Base-by-base conservation (phyloP, 2,329 filamentous ascomycete species). In the Xylaria sp. region DNA sequence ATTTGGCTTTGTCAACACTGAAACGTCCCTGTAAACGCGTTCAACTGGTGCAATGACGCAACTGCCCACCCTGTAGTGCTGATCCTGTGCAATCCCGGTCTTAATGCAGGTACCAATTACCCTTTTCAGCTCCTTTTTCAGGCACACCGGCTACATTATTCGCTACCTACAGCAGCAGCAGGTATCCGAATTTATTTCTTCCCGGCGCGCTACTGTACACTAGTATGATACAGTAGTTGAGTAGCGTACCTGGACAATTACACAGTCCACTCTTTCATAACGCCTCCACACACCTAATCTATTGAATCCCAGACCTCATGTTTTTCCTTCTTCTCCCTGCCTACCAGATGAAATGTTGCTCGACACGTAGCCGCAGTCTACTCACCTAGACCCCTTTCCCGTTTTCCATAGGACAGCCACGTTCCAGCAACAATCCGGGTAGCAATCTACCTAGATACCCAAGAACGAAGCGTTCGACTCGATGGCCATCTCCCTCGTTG, bases 401-500 rank as follows among this genome's bases (percentile, higher is more conserved):
- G 18, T 46, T 46, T 9, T 7, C 49, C 36, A 39, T 7, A 48
- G n/a, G 46, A 48, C 43, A 25, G 25, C 41, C 41, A 28, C 49
- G n/a, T 36, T 36, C 33, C 33, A 36, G 41, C 41, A 46, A n/a
- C 1, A n/a, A 18, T 23, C 12, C 36, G 7, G 31, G 36, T n/a
- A 36, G 28, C n/a, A 23, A 8, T 9, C 48, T 23, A 8, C 9
- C 48, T 23, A 49, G 48, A 46, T 31, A 46, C 25, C 23, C 13
- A 20, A 18, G 41, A 46, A 7, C 18, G 3, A n/a, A 46, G 15
- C 6, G 18, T 6, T 46, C 49, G 43, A 28, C 41, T 33, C 51
- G 15, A 70, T 70, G 68, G n/a, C 65, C 13, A 66, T 70, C 66
- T 68, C 68, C 48, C 46, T 70, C 8, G 66, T 70, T 9, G 58